Percentiles rank a stretch among this genome's conserved stretches.
Evolutionary conservation across 352 stramenopile species (phyloP).

Genomic region (Globisporangium cystogenes): DNA sequence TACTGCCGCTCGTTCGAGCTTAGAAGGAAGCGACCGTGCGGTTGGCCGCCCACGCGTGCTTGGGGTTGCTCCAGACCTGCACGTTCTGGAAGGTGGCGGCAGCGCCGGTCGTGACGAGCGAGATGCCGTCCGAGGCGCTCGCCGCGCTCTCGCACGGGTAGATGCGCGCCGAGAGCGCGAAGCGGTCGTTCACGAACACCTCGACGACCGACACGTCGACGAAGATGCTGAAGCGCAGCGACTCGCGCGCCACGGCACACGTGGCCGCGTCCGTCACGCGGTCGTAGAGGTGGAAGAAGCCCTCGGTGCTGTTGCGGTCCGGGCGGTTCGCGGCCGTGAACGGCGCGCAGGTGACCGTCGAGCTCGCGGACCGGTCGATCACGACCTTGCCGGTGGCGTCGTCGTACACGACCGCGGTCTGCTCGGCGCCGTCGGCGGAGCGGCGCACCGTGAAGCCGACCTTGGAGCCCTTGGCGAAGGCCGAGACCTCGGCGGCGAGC

Average conservation of each 20-base stretch:
- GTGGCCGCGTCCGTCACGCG: constrained; percentile 22
- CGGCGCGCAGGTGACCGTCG: constrained; percentile 34
- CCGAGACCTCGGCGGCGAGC: constrained; percentile 36
- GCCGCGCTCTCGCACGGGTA: constrained; percentile 51
- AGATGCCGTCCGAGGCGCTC: constrained; percentile 43
- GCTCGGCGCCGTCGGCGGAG: constrained; percentile 35
- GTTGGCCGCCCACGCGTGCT: constrained; percentile 50
- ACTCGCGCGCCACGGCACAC: constrained; percentile 37
- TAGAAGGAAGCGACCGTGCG: constrained; percentile 31
- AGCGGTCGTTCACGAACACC: constrained; percentile 69
- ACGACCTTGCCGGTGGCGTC: constrained; percentile 50
- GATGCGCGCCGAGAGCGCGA: constrained; percentile 53
- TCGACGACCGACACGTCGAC: constrained; percentile 68
- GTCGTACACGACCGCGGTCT: constrained; percentile 60
- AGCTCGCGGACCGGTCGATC: constrained; percentile 49
- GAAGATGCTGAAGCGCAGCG: constrained; percentile 52
- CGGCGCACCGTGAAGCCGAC: constrained; percentile 57
- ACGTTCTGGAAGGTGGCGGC: constrained; percentile 52
- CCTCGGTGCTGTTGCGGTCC: constrained; percentile 25
- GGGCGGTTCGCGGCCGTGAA: constrained; percentile 35
- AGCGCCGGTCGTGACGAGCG: constrained; percentile 29
- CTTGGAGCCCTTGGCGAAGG: constrained; percentile 48
- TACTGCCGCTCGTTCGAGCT: neutral
- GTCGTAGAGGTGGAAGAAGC: constrained; percentile 61
- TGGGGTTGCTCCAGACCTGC: constrained; percentile 55